These are phyloP conservation scores for Chromosphaera perkinsii DNA, from an alignment of 208 protist genomes.

Conservation along the genomic window DNA sequence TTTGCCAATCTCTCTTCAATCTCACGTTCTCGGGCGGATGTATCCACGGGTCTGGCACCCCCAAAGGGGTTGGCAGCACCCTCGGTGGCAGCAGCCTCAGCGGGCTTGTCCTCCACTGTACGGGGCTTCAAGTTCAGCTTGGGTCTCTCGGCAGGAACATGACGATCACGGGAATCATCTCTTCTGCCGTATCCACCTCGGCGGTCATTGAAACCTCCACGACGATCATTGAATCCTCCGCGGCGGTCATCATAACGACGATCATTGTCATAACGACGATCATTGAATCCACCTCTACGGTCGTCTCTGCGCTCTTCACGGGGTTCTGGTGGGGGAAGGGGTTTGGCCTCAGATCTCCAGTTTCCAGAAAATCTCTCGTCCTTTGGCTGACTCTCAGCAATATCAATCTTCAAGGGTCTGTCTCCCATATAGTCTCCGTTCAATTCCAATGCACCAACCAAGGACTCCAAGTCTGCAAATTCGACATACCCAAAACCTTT, in stretches of 20 bases:
- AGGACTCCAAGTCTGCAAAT: background rate
- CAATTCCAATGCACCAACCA: background rate
- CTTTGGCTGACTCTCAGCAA: background rate
- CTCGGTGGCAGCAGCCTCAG: background rate
- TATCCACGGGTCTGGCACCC: conserved; percentile 7
- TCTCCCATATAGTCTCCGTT: background rate
- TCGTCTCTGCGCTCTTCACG: background rate
- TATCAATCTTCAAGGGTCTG: background rate
- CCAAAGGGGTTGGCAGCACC: conserved; percentile 6
- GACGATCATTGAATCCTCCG: background rate
- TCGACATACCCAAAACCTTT: conserved; percentile 19
- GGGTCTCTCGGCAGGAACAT: background rate
- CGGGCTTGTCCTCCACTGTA: background rate
- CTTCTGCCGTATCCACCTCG: background rate
- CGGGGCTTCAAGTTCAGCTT: conserved; percentile 3
- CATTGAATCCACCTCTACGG: background rate
- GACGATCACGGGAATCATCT: background rate
- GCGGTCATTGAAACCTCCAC: background rate
- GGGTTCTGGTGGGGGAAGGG: background rate
- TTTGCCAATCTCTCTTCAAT: too few relatives aligned
- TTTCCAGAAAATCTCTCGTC: background rate
- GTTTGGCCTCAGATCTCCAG: background rate
- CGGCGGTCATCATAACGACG: background rate
- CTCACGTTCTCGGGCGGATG: background rate
- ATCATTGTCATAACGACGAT: background rate